Base-by-base conservation (phyloP, 331 rosid genomes). In the Rosa hybrid region DNA sequence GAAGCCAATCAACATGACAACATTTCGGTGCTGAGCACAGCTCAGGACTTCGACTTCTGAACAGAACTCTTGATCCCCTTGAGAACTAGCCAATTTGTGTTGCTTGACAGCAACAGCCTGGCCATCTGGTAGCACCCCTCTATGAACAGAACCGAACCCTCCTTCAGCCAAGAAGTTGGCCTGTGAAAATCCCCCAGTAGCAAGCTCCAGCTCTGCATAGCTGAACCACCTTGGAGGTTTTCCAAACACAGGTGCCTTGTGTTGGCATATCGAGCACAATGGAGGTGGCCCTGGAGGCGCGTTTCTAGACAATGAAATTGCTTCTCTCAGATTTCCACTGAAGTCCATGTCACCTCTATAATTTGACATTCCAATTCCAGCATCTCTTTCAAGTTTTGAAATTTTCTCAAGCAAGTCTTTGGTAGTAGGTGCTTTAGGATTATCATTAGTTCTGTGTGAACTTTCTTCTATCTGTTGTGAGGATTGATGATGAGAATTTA, bases 161-260 rank as follows among this genome's bases (percentile, higher is more conserved):
- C 98, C 98, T 85, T 93, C 98, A 12, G 98, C 98, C 90, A 93
- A 85, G 90, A 93, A 93, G 83, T 93, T 93, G 69, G 93, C 94
- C 75, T 91, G 84, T 0, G 98, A 93, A 81, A 93, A 93, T 56
- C 98, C 94, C 39, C 97, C 93, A 8, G 98, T 93, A 42, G 98
- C 98, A 72, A 91, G 93, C 83, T 93, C 97, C 60, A 93, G 83
- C 78, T 93, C 98, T 4, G 93, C 93, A 84, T 90, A 93, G 87
- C 90, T 90, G 84, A 93, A 93, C 94, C 94, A 91, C 75, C 85
- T 88, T 49, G 98, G 98, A 77, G 98, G 98, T 75, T 93, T 91
- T 74, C 98, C 98, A 78, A 93, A 93, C 54, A 91, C 93, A 74
- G 98, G 98, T 46, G 98, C 98, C 86, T 93, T 93, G 86, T 93